Evolutionary conservation across 1,139 yeast species (phyloP).

Genomic region (Scheffersomyces parashehatae): DNA sequence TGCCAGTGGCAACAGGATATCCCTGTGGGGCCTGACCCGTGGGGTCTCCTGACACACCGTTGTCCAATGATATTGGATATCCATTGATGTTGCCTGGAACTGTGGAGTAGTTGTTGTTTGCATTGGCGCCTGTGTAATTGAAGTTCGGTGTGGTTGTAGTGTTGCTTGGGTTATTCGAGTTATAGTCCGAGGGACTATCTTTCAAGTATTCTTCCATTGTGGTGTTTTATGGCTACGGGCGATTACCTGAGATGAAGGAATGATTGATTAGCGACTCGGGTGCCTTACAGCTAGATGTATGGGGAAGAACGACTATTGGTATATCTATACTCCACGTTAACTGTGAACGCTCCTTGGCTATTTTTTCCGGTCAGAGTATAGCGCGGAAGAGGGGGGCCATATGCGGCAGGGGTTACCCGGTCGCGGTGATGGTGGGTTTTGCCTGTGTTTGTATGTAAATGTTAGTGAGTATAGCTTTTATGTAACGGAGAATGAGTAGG

Average conservation of each 20-base stretch:
- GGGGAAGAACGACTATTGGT: no score
- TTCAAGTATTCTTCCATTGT: slow-evolving; percentile 40
- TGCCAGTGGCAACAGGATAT: background rate
- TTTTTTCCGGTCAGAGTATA: no score
- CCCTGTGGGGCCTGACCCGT: background rate
- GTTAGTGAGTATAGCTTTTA: no score
- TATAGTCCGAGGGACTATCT: slow-evolving; percentile 37
- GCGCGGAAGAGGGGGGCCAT: no score
- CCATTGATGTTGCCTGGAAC: slow-evolving; percentile 9
- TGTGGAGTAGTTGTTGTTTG: slow-evolving; percentile 10
- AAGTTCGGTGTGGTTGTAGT: slow-evolving; percentile 9
- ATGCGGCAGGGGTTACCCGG: no score
- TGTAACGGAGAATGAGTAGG: no score
- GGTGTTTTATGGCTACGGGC: background rate
- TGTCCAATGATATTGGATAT: slow-evolving; percentile 1
- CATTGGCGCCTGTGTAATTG: slow-evolving; percentile 6
- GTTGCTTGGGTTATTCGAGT: slow-evolving; percentile 6
- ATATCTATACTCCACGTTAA: no score
- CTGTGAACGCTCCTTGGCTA: no score
- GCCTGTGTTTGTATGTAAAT: no score
- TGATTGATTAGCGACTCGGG: no score
- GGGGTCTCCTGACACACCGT: slow-evolving; percentile 5
- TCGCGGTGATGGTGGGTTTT: no score
- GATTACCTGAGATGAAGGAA: background rate
- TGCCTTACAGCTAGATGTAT: no score